These are phyloP conservation scores for Picea glauca DNA, from an alignment of 75 land plant species.

Conservation along the genomic window DNA sequence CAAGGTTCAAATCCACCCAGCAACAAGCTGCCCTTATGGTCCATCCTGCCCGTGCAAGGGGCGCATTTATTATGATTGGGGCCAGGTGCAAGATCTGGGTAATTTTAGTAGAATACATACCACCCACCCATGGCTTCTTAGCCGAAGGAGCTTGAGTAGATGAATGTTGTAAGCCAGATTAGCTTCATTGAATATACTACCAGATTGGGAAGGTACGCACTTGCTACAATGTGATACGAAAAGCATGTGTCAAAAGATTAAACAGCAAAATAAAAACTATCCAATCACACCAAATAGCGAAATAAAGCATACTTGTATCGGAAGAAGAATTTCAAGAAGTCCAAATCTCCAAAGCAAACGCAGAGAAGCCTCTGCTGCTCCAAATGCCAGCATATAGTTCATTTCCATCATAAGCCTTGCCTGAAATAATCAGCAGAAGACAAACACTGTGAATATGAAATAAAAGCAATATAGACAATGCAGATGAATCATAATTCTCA, in stretches of 20 bases:
- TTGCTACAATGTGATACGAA: not conserved
- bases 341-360: constrained; percentile 95
- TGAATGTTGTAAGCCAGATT: too few relatives aligned
- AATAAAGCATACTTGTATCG: constrained; percentile 57
- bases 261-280: not conserved
- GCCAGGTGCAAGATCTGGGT: too few relatives aligned
- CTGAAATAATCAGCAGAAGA: constrained; percentile 25
- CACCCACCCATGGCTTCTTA: too few relatives aligned
- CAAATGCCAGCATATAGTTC: constrained; percentile 87
- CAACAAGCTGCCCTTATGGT: too few relatives aligned
- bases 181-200: too few relatives aligned
- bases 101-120: too few relatives aligned
- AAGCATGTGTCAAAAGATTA: constrained; percentile 6
- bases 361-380: constrained; percentile 86
- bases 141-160: too few relatives aligned
- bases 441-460: not conserved
- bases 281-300: not conserved
- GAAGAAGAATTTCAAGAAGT: constrained; percentile 76
- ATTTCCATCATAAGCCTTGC: constrained; percentile 78
- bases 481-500: not conserved
- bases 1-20: too few relatives aligned
- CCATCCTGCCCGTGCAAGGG: too few relatives aligned
- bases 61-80: too few relatives aligned
- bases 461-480: not conserved
- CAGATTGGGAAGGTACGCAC: too few relatives aligned